Conservation (phyloP, 768 basidiomycete genomes). For the Leccinum obscurum region DNA sequence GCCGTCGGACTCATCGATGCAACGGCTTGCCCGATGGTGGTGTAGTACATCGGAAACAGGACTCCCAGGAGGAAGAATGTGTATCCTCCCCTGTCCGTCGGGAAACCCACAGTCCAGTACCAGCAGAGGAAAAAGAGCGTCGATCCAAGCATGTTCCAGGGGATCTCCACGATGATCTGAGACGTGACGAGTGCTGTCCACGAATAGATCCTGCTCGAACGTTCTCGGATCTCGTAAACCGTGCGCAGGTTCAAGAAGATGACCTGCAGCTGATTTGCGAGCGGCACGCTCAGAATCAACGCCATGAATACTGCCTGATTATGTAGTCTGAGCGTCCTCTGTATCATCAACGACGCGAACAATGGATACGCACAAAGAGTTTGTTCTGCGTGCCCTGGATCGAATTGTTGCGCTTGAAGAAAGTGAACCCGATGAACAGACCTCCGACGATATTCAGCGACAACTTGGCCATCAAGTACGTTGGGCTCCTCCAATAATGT, state of each 20-base stretch:
- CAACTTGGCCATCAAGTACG: slow-evolving; percentile 61
- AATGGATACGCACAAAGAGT: slow-evolving; percentile 51
- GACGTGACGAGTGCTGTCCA: slow-evolving; percentile 61
- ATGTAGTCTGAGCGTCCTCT: background rate
- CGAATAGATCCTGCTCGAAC: slow-evolving; percentile 62
- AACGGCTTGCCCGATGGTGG: slow-evolving; percentile 58
- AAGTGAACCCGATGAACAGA: slow-evolving; percentile 62
- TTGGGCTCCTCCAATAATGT: slow-evolving; percentile 57
- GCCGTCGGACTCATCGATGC: slow-evolving; percentile 61
- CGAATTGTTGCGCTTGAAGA: slow-evolving; percentile 53
- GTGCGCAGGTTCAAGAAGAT: slow-evolving; percentile 58
- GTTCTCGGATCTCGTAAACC: slow-evolving; percentile 67
- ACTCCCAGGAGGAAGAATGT: slow-evolving; percentile 55
- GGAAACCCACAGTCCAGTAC: slow-evolving; percentile 71
- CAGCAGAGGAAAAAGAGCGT: slow-evolving; percentile 62
- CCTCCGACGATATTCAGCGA: slow-evolving; percentile 53
- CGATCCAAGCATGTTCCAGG: slow-evolving; percentile 62
- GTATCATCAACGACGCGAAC: background rate
- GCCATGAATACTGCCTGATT: slow-evolving; percentile 55
- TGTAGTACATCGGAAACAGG: slow-evolving; percentile 60
- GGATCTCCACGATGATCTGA: slow-evolving; percentile 56
- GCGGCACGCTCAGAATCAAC: slow-evolving; percentile 48
- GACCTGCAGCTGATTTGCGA: slow-evolving; percentile 65
- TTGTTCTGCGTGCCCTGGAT: slow-evolving; percentile 65
- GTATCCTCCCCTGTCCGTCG: slow-evolving; percentile 54